Evolutionary conservation across 2,329 filamentous ascomycete genomes (phyloP).

Genomic region (Periglandula ipomoeae): DNA sequence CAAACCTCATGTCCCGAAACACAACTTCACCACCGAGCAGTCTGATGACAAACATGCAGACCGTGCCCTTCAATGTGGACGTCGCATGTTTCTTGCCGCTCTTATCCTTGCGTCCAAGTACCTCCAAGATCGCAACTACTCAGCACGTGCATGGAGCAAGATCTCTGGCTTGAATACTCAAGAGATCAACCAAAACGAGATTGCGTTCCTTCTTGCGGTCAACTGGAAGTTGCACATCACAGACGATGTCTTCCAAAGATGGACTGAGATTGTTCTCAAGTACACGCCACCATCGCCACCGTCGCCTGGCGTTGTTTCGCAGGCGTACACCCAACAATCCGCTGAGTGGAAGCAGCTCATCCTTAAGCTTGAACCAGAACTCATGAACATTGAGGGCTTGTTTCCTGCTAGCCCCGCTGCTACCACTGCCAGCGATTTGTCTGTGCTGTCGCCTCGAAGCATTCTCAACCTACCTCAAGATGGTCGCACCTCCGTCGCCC

Average conservation of each 20-base stretch:
- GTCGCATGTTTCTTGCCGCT: conserved; percentile 93
- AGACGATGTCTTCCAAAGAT: conserved; percentile 79
- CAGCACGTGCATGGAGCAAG: conserved; percentile 95
- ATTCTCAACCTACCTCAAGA: conserved; percentile 35
- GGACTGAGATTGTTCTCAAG: conserved; percentile 86
- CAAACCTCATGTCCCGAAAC: conserved; percentile 75
- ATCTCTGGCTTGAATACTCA: conserved; percentile 90
- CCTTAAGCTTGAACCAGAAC: conserved; percentile 43
- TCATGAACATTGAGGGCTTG: conserved; percentile 51
- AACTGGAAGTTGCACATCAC: conserved; percentile 94
- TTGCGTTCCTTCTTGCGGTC: conserved; percentile 80
- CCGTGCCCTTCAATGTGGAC: conserved; percentile 85
- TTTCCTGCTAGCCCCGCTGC: conserved; percentile 24
- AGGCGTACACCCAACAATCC: conserved; percentile 35
- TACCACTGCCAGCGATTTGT: conserved; percentile 24
- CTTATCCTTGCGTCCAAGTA: conserved; percentile 97
- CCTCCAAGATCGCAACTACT: conserved; percentile 95
- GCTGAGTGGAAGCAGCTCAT: conserved; percentile 52
- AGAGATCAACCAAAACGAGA: conserved; percentile 96
- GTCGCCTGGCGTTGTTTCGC: conserved; percentile 39
- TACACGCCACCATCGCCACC: conserved; percentile 61
- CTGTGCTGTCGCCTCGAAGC: conserved; percentile 31
- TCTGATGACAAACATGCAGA: conserved; percentile 59
- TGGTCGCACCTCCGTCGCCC: conserved; percentile 20
- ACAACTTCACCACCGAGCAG: conserved; percentile 83